These are phyloP conservation scores for Piedraia hortae DNA, from an alignment of 2,329 filamentous ascomycete species.

Conservation along the genomic window DNA sequence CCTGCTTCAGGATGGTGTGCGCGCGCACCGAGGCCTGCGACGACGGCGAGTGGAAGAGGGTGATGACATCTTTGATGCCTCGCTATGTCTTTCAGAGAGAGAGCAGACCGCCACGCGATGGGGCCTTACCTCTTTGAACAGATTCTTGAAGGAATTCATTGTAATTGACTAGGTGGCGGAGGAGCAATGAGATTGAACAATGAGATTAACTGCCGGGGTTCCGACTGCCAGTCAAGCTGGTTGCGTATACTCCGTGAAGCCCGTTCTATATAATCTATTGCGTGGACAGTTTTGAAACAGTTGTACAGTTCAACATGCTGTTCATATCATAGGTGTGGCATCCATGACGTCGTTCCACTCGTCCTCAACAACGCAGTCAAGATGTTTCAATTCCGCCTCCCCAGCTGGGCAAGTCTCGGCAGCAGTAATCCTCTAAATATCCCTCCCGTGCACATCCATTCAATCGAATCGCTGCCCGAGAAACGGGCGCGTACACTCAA, in stretches of 20 bases:
- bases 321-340: no score
- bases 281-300: no score
- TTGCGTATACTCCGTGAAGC: no score
- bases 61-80: constrained; percentile 48
- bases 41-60: constrained; percentile 74
- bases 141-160: constrained; percentile 19
- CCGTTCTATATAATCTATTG: no score
- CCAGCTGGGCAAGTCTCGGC: constrained; percentile 4
- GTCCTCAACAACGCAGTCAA: no score
- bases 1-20: constrained; percentile 52
- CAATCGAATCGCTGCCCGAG: constrained; percentile 54
- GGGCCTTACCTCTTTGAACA: constrained; percentile 19
- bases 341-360: no score
- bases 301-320: no score
- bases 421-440: constrained; percentile 23
- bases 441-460: constrained; percentile 42
- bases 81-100: constrained; percentile 7
- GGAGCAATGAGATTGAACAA: no score
- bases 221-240: no score
- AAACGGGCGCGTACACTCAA: constrained; percentile 62
- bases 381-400: constrained; percentile 10
- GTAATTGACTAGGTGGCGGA: no score
- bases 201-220: no score
- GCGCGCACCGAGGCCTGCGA: constrained; percentile 45
- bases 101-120: background rate